Base-by-base conservation (phyloP, 192 early-diverging fungal species). In the Dissophora ornata region DNA sequence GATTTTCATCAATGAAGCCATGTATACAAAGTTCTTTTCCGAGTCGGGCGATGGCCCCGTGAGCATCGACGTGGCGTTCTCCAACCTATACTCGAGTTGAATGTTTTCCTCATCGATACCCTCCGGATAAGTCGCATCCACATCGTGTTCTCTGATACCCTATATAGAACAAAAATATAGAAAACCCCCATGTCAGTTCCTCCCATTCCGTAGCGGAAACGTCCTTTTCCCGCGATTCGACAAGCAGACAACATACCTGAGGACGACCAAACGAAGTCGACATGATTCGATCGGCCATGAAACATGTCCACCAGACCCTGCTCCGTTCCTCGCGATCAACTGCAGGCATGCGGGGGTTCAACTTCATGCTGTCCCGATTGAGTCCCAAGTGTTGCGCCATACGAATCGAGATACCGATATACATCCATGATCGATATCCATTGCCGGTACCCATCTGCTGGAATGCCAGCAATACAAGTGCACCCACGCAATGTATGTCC, bases 281-380 rank as follows among this genome's bases (percentile, higher is more conserved):
- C 25, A 83, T 78, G 57, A 89, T 80, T 28, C 89, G 81, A 62
- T 94, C 92, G 38, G 89, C 81, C 46, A 92, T 85, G 33, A 91
- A 92, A 60, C 90, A 91, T 16, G 87, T 83, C 92, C 92, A 94
- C 86, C 90, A 94, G 4, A 89, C 86, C 26, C 91, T 83, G 51
- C 86, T 87, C 24, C 90, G 84, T 12, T 80, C 79, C 69, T 88
- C 86, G n/a, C 73, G 79, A 54, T 88, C 84, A 16, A 83, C 34
- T 2, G 47, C 46, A 16, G 63, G 54, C 47, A 79, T 60, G 13
- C 78, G 66, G 15, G 82, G 62, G 36, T 80, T 69, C 65, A 85
- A 81, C 30, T 81, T 68, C 4, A 67, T 52, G 36, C 78, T 82
- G 24, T 82, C 74, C 21, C 86, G 81, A 71, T 88, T 81, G n/a